Percentiles rank a stretch among this genome's conserved stretches.
Conservation (phyloP, 345 rosid genomes). For the Dimocarpus longan region DNA sequence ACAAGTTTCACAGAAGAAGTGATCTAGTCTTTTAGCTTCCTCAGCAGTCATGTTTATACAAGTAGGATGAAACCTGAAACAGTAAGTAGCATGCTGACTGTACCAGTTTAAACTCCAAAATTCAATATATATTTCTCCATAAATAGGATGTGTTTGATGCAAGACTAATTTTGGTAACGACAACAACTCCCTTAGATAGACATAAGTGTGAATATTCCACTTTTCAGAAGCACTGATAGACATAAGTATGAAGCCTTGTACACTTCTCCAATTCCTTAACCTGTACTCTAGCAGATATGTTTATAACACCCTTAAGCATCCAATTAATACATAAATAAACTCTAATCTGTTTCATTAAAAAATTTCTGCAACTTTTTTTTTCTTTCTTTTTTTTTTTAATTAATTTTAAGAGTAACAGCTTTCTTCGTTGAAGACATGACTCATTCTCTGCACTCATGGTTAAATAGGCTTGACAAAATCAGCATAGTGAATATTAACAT, state of each 20-base stretch:
- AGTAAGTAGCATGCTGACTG: conserved; percentile 43
- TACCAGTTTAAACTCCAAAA: conserved; percentile 14
- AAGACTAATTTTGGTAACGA: neutral
- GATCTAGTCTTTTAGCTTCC: conserved; percentile 80
- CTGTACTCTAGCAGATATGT: neutral
- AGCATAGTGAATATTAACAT: neutral
- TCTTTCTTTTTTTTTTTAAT: too few relatives aligned
- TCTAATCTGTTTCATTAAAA: neutral
- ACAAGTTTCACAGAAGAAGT: conserved; percentile 86
- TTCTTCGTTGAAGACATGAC: neutral
- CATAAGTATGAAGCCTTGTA: neutral
- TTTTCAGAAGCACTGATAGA: neutral
- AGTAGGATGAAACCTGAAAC: conserved; percentile 98
- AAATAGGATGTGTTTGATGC: conserved; percentile 16
- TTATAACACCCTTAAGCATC: neutral
- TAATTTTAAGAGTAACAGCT: neutral
- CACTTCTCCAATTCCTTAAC: neutral
- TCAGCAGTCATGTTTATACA: conserved; percentile 89
- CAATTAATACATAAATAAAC: neutral
- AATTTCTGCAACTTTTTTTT: neutral
- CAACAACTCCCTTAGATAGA: neutral
- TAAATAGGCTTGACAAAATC: neutral
- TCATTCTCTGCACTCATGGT: neutral
- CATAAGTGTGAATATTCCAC: neutral
- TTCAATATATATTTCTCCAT: conserved; percentile 15